phyloP scores from a whole-genome alignment of 2,329 filamentous ascomycete genomes.

The Venturia nashicola region DNA sequence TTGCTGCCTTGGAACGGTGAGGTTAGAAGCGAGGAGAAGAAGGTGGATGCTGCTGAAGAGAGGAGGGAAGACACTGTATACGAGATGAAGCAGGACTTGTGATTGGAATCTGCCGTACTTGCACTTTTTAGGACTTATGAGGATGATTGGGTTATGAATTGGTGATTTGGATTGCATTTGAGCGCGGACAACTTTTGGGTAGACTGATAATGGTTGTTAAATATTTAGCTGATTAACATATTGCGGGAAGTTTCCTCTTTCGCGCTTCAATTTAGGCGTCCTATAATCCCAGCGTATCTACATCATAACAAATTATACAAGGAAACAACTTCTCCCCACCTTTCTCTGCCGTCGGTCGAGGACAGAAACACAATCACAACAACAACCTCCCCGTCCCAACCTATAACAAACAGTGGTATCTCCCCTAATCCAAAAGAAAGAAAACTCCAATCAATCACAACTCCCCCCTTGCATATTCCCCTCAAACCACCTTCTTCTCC shows the following conservation, averaged over 20 bases:
- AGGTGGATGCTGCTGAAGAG: background rate
- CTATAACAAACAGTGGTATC: slow-evolving; percentile 2
- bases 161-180: background rate
- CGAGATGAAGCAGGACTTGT: slow-evolving; percentile 1
- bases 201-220: background rate
- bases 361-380: no score
- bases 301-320: no score
- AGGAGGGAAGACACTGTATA: background rate
- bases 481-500: slow-evolving; percentile 19
- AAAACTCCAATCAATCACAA: background rate
- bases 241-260: no score
- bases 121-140: background rate
- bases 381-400: background rate
- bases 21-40: background rate
- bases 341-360: no score
- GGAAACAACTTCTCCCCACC: no score
- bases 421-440: background rate
- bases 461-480: background rate
- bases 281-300: no score
- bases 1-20: slow-evolving; percentile 28
- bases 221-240: no score
- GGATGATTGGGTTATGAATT: background rate
- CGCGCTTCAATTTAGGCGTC: no score
- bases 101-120: background rate
- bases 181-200: background rate